Conservation (phyloP, 1,139 yeast genomes). For the Maudiozyma humilis region DNA sequence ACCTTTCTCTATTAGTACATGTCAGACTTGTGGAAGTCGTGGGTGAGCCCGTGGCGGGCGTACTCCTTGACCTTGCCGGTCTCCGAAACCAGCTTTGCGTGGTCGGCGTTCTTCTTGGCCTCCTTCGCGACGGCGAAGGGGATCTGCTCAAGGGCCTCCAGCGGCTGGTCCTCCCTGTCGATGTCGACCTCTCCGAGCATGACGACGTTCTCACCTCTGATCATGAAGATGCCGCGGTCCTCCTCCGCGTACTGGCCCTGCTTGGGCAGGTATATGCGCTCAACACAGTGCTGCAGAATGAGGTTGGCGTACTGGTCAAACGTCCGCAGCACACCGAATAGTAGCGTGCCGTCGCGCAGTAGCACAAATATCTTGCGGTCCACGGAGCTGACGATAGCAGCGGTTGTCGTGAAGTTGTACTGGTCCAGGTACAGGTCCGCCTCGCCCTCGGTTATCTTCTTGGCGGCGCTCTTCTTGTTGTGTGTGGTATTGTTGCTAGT, state of each 20-base stretch:
- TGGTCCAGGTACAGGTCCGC: slow-evolving; percentile 43
- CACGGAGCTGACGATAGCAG: slow-evolving; percentile 88
- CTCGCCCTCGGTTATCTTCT: slow-evolving; percentile 31
- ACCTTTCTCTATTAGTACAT: slow-evolving; percentile 43
- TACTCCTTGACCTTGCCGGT: slow-evolving; percentile 43
- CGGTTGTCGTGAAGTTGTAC: slow-evolving; percentile 92
- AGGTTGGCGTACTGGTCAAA: slow-evolving; percentile 93
- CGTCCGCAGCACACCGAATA: slow-evolving; percentile 86
- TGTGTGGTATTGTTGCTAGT: slow-evolving; percentile 1
- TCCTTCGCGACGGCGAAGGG: slow-evolving; percentile 54
- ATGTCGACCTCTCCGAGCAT: slow-evolving; percentile 91
- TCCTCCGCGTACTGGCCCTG: slow-evolving; percentile 53
- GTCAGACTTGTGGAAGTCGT: slow-evolving; percentile 47
- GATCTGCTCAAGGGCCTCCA: slow-evolving; percentile 48
- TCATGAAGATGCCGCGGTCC: slow-evolving; percentile 72
- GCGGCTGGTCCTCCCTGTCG: slow-evolving; percentile 71
- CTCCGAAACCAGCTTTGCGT: slow-evolving; percentile 37
- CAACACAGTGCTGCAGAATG: slow-evolving; percentile 84
- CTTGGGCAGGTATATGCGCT: slow-evolving; percentile 61
- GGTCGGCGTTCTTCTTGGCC: slow-evolving; percentile 37
- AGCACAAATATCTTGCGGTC: slow-evolving; percentile 71
- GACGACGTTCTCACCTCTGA: slow-evolving; percentile 96
- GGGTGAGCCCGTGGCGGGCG: slow-evolving; percentile 45
- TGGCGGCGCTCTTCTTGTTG: slow-evolving; percentile 6
- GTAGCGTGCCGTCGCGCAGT: slow-evolving; percentile 80